Conservation (phyloP, 2,329 filamentous ascomycete genomes). For the Hymenoscyphus scutula region DNA sequence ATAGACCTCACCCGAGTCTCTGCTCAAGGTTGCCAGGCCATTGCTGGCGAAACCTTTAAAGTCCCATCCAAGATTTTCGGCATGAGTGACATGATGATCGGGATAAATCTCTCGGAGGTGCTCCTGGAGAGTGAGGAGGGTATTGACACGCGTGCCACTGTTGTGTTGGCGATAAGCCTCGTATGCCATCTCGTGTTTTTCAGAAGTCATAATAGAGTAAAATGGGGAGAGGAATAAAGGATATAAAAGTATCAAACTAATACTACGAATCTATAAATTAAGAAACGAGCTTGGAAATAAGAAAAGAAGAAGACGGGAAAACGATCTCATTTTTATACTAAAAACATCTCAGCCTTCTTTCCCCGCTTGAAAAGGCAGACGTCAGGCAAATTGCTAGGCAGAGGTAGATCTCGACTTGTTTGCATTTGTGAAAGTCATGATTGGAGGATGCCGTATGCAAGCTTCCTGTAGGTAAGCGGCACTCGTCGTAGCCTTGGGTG, state of each 20-base stretch:
- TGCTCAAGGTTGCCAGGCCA: slow-evolving; percentile 16
- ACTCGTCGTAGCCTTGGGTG: too few species aligned
- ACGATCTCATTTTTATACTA: background rate
- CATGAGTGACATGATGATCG: slow-evolving; percentile 17
- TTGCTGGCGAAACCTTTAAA: slow-evolving; percentile 26
- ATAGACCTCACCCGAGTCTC: slow-evolving; percentile 10
- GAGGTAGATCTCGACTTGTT: too few species aligned
- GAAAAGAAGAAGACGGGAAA: background rate
- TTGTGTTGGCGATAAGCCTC: slow-evolving; percentile 16
- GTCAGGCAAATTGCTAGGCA: too few species aligned
- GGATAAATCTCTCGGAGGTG: slow-evolving; percentile 16
- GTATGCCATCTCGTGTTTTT: slow-evolving; percentile 15
- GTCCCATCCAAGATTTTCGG: slow-evolving; percentile 14
- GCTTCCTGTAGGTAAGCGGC: too few species aligned
- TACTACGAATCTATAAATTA: too few species aligned
- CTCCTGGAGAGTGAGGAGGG: slow-evolving; percentile 20
- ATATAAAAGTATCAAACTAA: background rate
- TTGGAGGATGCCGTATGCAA: too few species aligned
- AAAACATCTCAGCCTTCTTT: slow-evolving; percentile 1
- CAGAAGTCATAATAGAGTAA: background rate
- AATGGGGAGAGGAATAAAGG: background rate
- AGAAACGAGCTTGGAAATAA: too few species aligned
- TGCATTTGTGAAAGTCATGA: too few species aligned
- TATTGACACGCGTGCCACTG: slow-evolving; percentile 7
- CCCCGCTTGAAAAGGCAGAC: too few species aligned